These are phyloP conservation scores for Diaporthe capsici DNA, from an alignment of 2,329 filamentous ascomycete species.

Conservation along the genomic window DNA sequence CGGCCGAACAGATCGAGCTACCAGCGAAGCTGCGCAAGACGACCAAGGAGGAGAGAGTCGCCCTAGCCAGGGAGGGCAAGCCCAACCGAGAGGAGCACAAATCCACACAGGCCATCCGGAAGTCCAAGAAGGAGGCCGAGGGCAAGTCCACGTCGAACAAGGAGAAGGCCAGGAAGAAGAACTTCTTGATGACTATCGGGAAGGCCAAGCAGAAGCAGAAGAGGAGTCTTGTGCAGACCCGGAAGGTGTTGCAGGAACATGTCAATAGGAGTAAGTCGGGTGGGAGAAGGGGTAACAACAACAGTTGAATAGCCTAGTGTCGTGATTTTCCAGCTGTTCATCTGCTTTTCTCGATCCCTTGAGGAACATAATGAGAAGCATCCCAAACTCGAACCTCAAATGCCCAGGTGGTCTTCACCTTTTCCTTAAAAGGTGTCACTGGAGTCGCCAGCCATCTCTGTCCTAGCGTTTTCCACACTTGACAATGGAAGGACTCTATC, in stretches of 20 bases:
- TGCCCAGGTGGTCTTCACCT: background rate
- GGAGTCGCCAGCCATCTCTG: background rate
- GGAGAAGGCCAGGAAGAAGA: conserved; percentile 98
- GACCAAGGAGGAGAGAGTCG: conserved; percentile 91
- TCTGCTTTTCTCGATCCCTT: background rate
- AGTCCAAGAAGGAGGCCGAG: conserved; percentile 87
- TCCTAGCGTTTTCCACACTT: background rate
- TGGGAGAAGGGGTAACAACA: conserved; percentile 80
- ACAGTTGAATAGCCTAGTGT: background rate
- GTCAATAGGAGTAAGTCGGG: conserved; percentile 87
- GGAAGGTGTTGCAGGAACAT: conserved; percentile 84
- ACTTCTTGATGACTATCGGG: conserved; percentile 97
- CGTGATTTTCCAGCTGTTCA: background rate
- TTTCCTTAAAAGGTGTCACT: background rate
- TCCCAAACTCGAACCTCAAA: background rate
- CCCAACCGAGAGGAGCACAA: conserved; percentile 85
- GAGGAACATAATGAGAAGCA: background rate
- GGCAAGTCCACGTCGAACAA: conserved; percentile 98
- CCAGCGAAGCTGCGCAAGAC: conserved; percentile 84
- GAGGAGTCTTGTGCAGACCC: conserved; percentile 89
- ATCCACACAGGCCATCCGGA: conserved; percentile 85
- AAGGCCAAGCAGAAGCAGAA: conserved; percentile 98
- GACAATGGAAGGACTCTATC: background rate
- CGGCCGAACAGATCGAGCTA: conserved; percentile 92
- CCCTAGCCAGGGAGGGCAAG: conserved; percentile 86